A percentile compares a stretch with the other conserved stretches of the same genome.
phyloP scores from a whole-genome alignment of 805 yeast species.

The Cyberlindnera americana region DNA sequence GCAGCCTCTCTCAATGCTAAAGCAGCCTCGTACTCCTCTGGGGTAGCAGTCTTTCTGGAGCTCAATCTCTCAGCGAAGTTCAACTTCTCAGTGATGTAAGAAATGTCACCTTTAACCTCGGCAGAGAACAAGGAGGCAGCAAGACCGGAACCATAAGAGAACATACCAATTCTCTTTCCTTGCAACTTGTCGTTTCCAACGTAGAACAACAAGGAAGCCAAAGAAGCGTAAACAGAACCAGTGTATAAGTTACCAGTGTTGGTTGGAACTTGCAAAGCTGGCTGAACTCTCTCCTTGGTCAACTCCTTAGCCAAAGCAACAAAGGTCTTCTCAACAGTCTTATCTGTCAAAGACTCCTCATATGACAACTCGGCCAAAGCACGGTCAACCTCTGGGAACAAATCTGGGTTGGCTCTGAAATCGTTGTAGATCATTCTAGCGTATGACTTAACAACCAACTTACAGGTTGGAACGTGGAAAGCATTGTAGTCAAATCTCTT shows the following conservation, averaged over 20 bases:
- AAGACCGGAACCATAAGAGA: slow-evolving; percentile 97
- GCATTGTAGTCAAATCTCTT: slow-evolving; percentile 85
- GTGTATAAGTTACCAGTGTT: slow-evolving; percentile 99
- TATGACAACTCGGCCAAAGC: slow-evolving; percentile 53
- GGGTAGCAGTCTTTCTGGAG: slow-evolving; percentile 62
- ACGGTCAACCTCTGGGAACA: slow-evolving; percentile 57
- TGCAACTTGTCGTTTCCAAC: slow-evolving; percentile 73
- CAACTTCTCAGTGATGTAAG: slow-evolving; percentile 58
- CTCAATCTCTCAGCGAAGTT: slow-evolving; percentile 66
- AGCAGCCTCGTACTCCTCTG: slow-evolving; percentile 78
- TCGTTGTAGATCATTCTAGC: slow-evolving; percentile 92
- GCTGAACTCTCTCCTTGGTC: slow-evolving; percentile 65
- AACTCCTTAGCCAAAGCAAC: slow-evolving; percentile 67
- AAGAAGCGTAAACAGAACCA: slow-evolving; percentile 85
- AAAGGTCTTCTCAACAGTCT: slow-evolving; percentile 79
- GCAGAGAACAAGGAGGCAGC: slow-evolving; percentile 87
- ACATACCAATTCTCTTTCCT: slow-evolving; percentile 82
- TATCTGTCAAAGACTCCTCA: slow-evolving; percentile 77
- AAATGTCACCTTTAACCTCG: slow-evolving; percentile 76
- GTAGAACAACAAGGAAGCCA: slow-evolving; percentile 74
- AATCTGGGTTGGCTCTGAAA: slow-evolving; percentile 64
- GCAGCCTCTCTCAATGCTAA: slow-evolving; percentile 84
- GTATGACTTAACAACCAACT: slow-evolving; percentile 86
- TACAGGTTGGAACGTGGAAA: slow-evolving; percentile 98
- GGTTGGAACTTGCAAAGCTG: slow-evolving; percentile 84